phyloP scores from a whole-genome alignment of 116 monocot genomes.

The Trichopus zeylanicus region DNA sequence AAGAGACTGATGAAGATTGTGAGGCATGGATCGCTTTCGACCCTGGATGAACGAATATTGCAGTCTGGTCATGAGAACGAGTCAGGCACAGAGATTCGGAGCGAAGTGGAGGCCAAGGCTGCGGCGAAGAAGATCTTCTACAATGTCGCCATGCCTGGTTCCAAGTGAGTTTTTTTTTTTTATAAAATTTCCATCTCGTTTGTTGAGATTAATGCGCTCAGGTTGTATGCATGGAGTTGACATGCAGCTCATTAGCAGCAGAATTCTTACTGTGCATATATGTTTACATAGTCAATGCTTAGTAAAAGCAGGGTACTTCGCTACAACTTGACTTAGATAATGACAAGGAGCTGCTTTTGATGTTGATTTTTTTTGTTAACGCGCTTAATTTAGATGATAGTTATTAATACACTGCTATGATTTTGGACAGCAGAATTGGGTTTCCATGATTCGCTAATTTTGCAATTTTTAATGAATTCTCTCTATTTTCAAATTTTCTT shows the following conservation, averaged over 20 bases:
- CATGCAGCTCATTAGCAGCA: not conserved
- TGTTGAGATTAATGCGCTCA: not conserved
- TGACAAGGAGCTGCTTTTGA: too few relatives aligned
- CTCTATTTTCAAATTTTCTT: too few relatives aligned
- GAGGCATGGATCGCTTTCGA: conserved; percentile 46
- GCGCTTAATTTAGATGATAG: too few relatives aligned
- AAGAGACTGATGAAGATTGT: conserved; percentile 79
- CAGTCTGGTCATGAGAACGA: conserved; percentile 42
- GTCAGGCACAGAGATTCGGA: conserved; percentile 44
- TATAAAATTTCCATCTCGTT: not conserved
- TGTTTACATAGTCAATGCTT: too few relatives aligned
- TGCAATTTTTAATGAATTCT: too few relatives aligned
- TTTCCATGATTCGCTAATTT: too few relatives aligned
- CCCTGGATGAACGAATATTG: conserved; percentile 45
- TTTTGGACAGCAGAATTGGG: too few relatives aligned
- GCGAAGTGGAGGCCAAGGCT: conserved; percentile 76
- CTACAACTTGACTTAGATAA: too few relatives aligned
- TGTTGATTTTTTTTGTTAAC: too few relatives aligned
- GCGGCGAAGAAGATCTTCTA: conserved; percentile 82
- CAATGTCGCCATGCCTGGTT: conserved; percentile 67
- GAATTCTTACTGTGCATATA: too few relatives aligned
- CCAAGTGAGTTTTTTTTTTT: conserved; percentile 37
- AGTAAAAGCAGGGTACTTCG: too few relatives aligned
- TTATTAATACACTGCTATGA: too few relatives aligned
- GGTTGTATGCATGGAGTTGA: not conserved